Conservation (phyloP, 805 yeast genomes). For the Zygosaccharomyces pseudorouxii region DNA sequence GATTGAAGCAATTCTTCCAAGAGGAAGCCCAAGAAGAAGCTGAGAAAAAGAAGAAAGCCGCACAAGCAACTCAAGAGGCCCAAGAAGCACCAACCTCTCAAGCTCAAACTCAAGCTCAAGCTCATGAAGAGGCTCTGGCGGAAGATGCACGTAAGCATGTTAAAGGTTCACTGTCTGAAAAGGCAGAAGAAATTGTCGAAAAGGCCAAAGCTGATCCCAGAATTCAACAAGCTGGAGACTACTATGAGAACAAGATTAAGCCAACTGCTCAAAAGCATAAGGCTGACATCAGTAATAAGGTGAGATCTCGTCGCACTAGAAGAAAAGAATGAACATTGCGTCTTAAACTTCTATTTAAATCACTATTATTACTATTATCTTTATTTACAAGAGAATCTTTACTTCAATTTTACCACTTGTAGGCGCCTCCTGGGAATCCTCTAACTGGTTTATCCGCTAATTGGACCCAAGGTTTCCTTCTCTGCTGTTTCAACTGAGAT, state of each 20-base stretch:
- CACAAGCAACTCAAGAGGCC: slow-evolving; percentile 9
- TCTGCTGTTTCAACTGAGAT: slow-evolving; percentile 42
- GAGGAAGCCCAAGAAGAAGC: slow-evolving; percentile 29
- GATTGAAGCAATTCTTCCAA: slow-evolving; percentile 34
- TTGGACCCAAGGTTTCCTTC: slow-evolving; percentile 50
- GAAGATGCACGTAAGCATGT: slow-evolving; percentile 6
- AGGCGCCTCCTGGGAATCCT: slow-evolving; percentile 47
- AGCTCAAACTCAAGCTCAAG: slow-evolving; percentile 3
- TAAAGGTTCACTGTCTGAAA: neutral
- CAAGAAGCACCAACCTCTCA: slow-evolving; percentile 7
- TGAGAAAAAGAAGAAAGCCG: slow-evolving; percentile 1
- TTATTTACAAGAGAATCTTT: slow-evolving; percentile 14
- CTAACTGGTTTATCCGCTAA: slow-evolving; percentile 44
- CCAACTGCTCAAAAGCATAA: neutral
- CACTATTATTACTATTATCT: neutral
- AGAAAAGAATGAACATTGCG: slow-evolving; percentile 4
- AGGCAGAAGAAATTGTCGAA: neutral
- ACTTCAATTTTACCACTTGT: slow-evolving; percentile 45
- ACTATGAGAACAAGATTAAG: neutral
- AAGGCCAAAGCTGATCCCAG: neutral
- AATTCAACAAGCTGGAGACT: neutral
- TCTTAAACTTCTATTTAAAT: neutral
- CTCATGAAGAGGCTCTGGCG: neutral
- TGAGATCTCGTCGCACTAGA: slow-evolving; percentile 2
- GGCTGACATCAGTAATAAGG: neutral